Evolutionary conservation across 768 basidiomycete genomes (phyloP).

Genomic region (Bullera alba): DNA sequence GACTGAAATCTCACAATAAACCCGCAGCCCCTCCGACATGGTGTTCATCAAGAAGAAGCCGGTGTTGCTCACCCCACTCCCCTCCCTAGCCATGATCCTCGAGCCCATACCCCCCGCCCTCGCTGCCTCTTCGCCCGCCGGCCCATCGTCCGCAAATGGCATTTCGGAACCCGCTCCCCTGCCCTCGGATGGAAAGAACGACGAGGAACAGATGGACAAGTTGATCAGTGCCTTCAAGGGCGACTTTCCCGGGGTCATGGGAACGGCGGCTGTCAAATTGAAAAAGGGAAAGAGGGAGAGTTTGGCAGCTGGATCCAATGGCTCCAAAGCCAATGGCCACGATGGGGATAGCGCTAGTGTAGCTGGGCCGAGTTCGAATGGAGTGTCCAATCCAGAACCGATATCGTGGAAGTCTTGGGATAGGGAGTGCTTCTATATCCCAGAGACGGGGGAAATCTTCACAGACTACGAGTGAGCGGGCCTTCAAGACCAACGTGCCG

Average conservation of each 20-base stretch:
- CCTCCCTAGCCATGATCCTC: conserved; percentile 28
- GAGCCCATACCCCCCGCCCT: conserved; percentile 14
- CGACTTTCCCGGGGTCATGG: conserved; percentile 19
- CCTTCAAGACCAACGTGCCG: neutral
- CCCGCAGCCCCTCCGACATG: conserved; percentile 14
- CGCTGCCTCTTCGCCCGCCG: conserved; percentile 7
- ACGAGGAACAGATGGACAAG: conserved; percentile 41
- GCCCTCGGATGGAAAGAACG: conserved; percentile 44
- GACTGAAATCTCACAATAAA: neutral
- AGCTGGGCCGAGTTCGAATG: conserved; percentile 1
- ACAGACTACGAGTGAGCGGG: conserved; percentile 81
- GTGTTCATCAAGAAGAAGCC: conserved; percentile 37
- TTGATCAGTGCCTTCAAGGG: conserved; percentile 31
- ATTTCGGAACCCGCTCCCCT: neutral
- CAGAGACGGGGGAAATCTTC: conserved; percentile 95
- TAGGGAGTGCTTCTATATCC: conserved; percentile 71
- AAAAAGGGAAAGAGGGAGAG: conserved; percentile 3
- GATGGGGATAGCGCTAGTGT: neutral
- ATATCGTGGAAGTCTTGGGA: conserved; percentile 21
- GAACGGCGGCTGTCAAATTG: conserved; percentile 4
- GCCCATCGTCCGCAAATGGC: neutral
- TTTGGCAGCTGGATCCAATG: conserved; percentile 1
- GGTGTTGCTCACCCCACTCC: conserved; percentile 31
- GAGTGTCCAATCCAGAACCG: neutral
- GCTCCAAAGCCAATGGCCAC: conserved; percentile 3